These are phyloP conservation scores for Knoxia roxburghii DNA, from an alignment of 257 asterid species.

Conservation along the genomic window DNA sequence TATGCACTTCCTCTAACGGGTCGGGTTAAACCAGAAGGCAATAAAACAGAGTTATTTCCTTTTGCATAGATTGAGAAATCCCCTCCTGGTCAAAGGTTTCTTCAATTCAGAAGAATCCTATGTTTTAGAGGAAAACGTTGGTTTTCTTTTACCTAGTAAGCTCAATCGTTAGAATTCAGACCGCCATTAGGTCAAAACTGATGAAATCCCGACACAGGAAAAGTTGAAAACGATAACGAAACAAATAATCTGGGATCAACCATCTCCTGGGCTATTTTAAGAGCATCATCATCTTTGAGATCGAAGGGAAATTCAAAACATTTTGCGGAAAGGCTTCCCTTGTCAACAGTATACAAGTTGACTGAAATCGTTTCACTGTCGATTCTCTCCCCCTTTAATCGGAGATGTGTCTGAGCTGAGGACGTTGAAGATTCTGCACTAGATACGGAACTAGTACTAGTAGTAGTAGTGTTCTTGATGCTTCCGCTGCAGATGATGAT, in stretches of 20 bases:
- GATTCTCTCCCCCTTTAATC: constrained; percentile 7
- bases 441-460: not conserved
- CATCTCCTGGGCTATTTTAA: constrained; percentile 9
- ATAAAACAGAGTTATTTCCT: no score
- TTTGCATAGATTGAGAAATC: no score
- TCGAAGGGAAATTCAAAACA: constrained; percentile 12
- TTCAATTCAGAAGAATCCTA: no score
- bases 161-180: no score
- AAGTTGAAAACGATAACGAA: no score
- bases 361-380: not conserved
- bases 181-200: no score
- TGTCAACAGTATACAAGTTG: constrained; percentile 2
- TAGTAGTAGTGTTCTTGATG: not conserved
- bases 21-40: no score
- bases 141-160: no score
- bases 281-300: constrained; percentile 13
- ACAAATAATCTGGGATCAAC: constrained; percentile 2
- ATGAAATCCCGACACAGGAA: no score
- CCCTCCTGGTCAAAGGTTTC: no score
- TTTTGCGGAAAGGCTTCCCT: not conserved
- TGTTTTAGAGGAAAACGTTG: no score
- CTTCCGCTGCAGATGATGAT: not conserved
- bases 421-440: constrained; percentile 6
- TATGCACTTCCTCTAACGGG: no score
- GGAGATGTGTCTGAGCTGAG: not conserved